Percentiles rank a stretch among this genome's conserved stretches.
phyloP scores from a whole-genome alignment of 2,329 filamentous ascomycete genomes.

The Pezicula carpinea region DNA sequence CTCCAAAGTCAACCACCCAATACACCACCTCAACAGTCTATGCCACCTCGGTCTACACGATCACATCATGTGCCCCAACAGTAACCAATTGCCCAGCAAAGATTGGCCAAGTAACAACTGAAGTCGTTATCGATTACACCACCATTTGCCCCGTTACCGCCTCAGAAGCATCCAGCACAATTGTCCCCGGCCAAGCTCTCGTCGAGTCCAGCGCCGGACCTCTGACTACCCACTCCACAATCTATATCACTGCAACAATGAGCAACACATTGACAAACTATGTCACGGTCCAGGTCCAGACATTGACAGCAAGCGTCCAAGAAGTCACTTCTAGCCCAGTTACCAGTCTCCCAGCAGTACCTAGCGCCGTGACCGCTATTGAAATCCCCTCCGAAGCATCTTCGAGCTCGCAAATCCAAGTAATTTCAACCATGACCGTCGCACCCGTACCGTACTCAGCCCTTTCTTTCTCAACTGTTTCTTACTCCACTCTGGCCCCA shows the following conservation, averaged over 20 bases:
- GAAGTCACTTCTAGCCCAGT: background rate
- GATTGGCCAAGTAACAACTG: slow-evolving; percentile 18
- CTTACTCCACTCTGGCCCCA: too few species aligned
- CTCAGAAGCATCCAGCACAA: background rate
- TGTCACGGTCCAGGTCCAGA: slow-evolving; percentile 6
- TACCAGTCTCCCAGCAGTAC: slow-evolving; percentile 6
- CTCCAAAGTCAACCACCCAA: slow-evolving; percentile 3
- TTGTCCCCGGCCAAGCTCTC: background rate
- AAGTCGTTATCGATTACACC: slow-evolving; percentile 20
- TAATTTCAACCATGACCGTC: background rate
- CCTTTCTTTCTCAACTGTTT: background rate
- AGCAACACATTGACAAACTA: slow-evolving; percentile 14
- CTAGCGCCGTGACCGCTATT: background rate
- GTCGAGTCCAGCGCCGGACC: background rate
- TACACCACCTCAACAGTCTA: slow-evolving; percentile 42
- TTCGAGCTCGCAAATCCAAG: background rate
- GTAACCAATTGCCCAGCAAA: slow-evolving; percentile 25
- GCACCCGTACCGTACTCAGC: background rate
- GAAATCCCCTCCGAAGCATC: background rate
- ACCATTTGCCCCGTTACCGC: slow-evolving; percentile 21
- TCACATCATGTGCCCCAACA: slow-evolving; percentile 22
- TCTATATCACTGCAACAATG: slow-evolving; percentile 10
- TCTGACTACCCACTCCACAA: slow-evolving; percentile 1
- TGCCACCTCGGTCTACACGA: slow-evolving; percentile 38
- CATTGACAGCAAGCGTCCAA: slow-evolving; percentile 6